Base-by-base conservation (phyloP, 257 asterid species). In the Rauvolfia tetraphylla region DNA sequence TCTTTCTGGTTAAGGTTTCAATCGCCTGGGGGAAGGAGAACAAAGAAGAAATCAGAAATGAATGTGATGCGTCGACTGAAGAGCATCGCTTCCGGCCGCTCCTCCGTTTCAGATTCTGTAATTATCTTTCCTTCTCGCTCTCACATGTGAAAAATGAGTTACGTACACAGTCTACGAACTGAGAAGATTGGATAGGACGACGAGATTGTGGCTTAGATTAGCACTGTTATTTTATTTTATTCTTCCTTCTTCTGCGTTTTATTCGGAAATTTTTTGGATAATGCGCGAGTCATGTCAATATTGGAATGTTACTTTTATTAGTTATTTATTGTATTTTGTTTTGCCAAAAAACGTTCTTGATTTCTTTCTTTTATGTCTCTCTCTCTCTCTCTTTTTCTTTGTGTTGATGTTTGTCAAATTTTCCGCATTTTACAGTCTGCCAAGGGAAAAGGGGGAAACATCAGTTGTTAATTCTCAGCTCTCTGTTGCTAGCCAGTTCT, bases 41-140 rank as follows among this genome's bases (percentile, higher is more conserved):
- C 44, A 38, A n/a, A 57, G 20, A 57, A 75, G 42, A 57, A 42
- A 22, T 61, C 78, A 20, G 80, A 83, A 25, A 95, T 92, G 98
- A 91, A 92, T 87, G 86, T 92, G 89, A 92, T 95, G 98, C 98
- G 97, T 59, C 86, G 97, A 84, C 89, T 95, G 74, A 95, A 95
- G 91, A 95, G 97, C 96, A 90, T 95, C 90, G 92, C 98, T 83
- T 92, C 97, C 4, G 98, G 97, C 48, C 95, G 98, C 57, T 83
- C 98, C 69, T 92, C 98, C 78, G 86, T 94, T 73, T 91, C 98
- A 82, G 97, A 92, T 91, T 96, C 96, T 85, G 98, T 95, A 92
- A 83, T 68, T 84, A 79, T 78, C 78, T 74, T 56, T 62, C 15
- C 53, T 63, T 57, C 1, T 53, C 20, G 72, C 48, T 62, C 5